Evolutionary conservation across 2,329 filamentous ascomycete species (phyloP), one percentile per base, ranked within the genome.

Genomic region (Fusarium lateritium): DNA sequence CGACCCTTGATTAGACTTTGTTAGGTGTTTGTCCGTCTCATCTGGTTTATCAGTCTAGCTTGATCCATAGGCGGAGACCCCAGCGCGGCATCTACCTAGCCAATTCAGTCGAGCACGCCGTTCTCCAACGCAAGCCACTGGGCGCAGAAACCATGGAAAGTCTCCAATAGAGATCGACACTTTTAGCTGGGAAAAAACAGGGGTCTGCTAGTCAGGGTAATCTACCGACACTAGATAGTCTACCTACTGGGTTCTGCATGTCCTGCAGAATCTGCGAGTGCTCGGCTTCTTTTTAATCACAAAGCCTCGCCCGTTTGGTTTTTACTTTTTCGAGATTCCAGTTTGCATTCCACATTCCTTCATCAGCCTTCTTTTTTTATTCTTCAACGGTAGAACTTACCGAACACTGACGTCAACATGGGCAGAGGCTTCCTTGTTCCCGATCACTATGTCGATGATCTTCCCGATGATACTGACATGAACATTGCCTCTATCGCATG

Each of bases 401-500:
- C 22, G 17, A 6, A 17, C 8, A 19, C 51, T n/a, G 13, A 36
- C 44, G 46, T 51, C 67, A 60, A 62, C 13, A 74, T 74, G 69
- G 72, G 53, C 10, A 45, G 10, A 28, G 60, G 73, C 4, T 75
- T 74, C 22, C 60, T 75, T 6, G 65, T 75, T 17, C 73, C 73
- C 1, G 71, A 72, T 6, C 14, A 19, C 21, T 75, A 69, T 50
- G 51, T 59, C 40, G 54, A 46, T 13, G 66, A 74, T 2, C 38
- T 59, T 17, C 72, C 73, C 7, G 54, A 62, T 24, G 73, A 75
- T 2, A 50, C 36, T 39, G 71, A 75, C 26, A 74, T 75, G 73
- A 75, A 75, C 53, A 33, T 75, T 42, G 73, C 73, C 14, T 75
- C 73, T 13, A 75, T 75, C 51, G 70, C 71, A 19, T 75, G 73